Evolutionary conservation across 306 rosid genomes (phyloP), one percentile per base, ranked within the genome.

Genomic region (Trifolium repens): DNA sequence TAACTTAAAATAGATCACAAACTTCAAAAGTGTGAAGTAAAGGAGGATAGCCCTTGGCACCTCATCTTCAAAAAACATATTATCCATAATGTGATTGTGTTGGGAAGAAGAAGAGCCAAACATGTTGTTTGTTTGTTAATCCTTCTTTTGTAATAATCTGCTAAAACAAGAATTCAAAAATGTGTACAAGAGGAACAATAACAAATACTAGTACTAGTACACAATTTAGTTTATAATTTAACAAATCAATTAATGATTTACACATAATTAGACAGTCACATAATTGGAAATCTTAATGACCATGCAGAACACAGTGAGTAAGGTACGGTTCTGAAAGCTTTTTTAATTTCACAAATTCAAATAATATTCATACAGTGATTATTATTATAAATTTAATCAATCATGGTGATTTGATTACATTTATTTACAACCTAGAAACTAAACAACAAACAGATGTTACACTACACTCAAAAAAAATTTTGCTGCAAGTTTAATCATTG

Each of bases 91-190:
- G 6, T 26, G 72, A 12, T 43, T 10, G 34, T 42, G 53, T 11
- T 22, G 2, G 3, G 34, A 30, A 30, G 34, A 30, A 30, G 34
- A 30, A 19, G 71, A 14, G 24, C 12, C 19, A 24, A 12, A 43
- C 55, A 43, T 43, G 35, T n/a, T n/a, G n/a, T 4, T 63, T n/a
- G 2, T 60, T 57, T 9, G 37, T 57, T 22, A 55, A 10, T 24
- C 64, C 26, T 69, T 69, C 67, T 79, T 62, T 35, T 63, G 19
- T 24, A 26, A 58, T 26, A 60, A 74, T 75, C 85, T 87, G 82
- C 42, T 16, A 32, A 15, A 44, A 64, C 42, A 55, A 8, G 5
- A 30, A 52, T 53, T 54, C 17, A 64, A 58, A 58, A 58, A 58
- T 7, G 27, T 24, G 12, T 43, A 43, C 15, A 43, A 43, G 14